Evolutionary conservation across 345 rosid genomes (phyloP).

Genomic region (Eucalyptus erythrocorys): DNA sequence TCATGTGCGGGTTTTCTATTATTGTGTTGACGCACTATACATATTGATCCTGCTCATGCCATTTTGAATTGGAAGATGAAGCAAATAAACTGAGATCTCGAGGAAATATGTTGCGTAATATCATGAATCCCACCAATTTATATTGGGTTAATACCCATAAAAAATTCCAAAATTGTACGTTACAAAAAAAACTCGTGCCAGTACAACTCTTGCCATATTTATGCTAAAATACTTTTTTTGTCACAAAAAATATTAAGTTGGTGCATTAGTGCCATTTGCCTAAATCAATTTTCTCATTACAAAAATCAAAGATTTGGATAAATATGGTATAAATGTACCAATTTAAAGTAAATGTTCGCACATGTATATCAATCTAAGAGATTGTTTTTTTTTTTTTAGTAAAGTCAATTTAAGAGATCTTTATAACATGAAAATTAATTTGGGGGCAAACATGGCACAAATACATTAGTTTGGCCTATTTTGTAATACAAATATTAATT

Average conservation of each 20-base stretch:
- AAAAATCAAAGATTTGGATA: background rate
- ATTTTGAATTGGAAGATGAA: background rate
- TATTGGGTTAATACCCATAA: background rate
- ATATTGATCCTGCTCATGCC: background rate
- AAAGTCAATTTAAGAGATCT: fast-evolving
- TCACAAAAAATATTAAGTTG: background rate
- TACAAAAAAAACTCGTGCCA: background rate
- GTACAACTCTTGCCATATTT: background rate
- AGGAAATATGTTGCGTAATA: background rate
- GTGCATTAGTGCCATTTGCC: background rate
- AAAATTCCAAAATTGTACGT: background rate
- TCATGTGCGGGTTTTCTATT: background rate
- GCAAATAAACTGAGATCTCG: background rate
- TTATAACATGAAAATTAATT: no score
- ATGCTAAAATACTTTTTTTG: background rate
- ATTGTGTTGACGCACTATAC: background rate
- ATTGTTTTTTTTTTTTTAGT: no score
- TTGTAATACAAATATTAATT: background rate
- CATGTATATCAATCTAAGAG: fast-evolving
- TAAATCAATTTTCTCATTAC: background rate
- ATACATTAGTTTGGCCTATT: background rate
- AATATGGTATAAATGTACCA: background rate
- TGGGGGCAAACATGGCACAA: background rate
- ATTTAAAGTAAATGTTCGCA: background rate
- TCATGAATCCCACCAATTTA: background rate